Conservation (phyloP, 169 alveolate genomes). For the Plasmodium vivax region DNA sequence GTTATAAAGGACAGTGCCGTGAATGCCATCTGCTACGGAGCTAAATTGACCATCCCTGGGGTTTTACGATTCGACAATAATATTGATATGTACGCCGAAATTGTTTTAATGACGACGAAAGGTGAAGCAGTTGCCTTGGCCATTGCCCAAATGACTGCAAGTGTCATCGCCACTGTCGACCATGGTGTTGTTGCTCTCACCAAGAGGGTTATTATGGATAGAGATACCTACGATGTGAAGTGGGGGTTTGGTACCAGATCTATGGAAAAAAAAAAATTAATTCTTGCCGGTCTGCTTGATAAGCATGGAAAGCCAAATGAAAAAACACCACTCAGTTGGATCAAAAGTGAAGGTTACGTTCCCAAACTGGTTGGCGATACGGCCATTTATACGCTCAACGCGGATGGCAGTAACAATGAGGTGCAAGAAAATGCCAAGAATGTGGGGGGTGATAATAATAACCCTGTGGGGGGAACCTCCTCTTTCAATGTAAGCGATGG, state of each 20-base stretch:
- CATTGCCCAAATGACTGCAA: constrained; percentile 99
- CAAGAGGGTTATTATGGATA: constrained; percentile 99
- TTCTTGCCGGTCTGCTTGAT: constrained; percentile 96
- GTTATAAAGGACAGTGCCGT: constrained; percentile 99
- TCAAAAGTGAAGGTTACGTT: constrained; percentile 88
- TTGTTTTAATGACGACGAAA: constrained; percentile 99
- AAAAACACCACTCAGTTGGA: constrained; percentile 95
- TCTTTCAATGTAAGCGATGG: background rate
- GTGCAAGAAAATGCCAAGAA: constrained; percentile 2
- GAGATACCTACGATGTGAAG: constrained; percentile 99
- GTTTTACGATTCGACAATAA: constrained; percentile 97
- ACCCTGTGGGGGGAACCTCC: background rate
- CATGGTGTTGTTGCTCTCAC: constrained; percentile 99
- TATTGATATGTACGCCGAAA: constrained; percentile 96
- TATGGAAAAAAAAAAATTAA: constrained; percentile 96
- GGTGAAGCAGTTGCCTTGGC: constrained; percentile 99
- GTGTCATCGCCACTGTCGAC: constrained; percentile 99
- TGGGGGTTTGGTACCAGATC: constrained; percentile 99
- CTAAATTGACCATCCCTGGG: constrained; percentile 99
- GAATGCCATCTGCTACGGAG: constrained; percentile 99
- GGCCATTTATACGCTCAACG: constrained; percentile 73
- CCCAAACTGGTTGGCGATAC: constrained; percentile 87
- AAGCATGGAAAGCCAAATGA: constrained; percentile 95
- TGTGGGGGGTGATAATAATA: background rate
- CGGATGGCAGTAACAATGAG: constrained; percentile 35